Evolutionary conservation across 1,284 basidiomycete genomes (phyloP).

Genomic region (Cryptococcus sp.): DNA sequence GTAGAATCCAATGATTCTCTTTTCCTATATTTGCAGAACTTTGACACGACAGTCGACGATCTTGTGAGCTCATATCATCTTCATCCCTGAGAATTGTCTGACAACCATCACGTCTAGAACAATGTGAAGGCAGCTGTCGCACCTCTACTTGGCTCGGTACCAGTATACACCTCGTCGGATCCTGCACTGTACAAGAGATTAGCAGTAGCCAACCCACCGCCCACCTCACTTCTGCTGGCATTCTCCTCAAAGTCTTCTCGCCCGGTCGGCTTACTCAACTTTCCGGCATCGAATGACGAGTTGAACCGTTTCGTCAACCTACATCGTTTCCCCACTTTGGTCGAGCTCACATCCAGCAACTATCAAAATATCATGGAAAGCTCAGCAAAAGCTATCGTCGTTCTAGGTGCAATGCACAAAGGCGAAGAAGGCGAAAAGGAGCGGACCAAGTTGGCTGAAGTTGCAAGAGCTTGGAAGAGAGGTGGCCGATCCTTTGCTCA

Average conservation of each 20-base stretch:
- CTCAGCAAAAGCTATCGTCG: conserved; percentile 69
- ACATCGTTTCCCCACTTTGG: conserved; percentile 68
- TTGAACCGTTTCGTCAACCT: conserved; percentile 60
- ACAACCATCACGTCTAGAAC: conserved; percentile 47
- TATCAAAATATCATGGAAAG: conserved; percentile 80
- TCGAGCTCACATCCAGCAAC: conserved; percentile 70
- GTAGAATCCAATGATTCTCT: conserved; percentile 64
- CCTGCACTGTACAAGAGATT: conserved; percentile 57
- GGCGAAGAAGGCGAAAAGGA: conserved; percentile 55
- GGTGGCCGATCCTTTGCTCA: conserved; percentile 52
- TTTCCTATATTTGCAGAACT: conserved; percentile 71
- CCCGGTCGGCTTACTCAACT: conserved; percentile 42
- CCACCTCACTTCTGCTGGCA: conserved; percentile 64
- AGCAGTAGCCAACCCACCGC: conserved; percentile 58
- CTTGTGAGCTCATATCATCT: conserved; percentile 37
- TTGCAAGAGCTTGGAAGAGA: conserved; percentile 66
- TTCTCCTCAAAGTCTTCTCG: conserved; percentile 65
- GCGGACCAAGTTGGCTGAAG: conserved; percentile 57
- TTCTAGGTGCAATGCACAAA: conserved; percentile 60
- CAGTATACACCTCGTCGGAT: conserved; percentile 60
- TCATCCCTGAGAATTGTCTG: background rate
- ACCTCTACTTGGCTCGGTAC: conserved; percentile 68
- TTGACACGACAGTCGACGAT: conserved; percentile 47
- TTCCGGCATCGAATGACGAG: conserved; percentile 35
- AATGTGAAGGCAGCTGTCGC: conserved; percentile 58